Evolutionary conservation across 805 yeast genomes (phyloP).

Genomic region (Suhomyces sp.): DNA sequence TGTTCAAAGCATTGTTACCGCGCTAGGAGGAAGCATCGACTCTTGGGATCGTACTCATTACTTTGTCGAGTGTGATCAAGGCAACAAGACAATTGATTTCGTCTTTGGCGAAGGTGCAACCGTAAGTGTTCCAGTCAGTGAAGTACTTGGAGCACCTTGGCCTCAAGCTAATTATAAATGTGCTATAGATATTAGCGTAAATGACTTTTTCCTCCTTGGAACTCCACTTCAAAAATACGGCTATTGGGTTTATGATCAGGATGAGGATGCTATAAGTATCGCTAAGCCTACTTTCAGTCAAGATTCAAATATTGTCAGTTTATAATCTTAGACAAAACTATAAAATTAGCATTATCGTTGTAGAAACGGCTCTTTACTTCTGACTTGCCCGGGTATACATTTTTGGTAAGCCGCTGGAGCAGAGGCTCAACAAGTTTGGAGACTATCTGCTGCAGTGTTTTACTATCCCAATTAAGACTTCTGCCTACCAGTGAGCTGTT

Average conservation of each 20-base stretch:
- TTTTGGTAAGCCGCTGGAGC: too few species aligned
- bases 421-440: too few species aligned
- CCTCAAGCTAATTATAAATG: not conserved
- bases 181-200: not conserved
- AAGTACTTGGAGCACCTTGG: too few species aligned
- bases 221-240: not conserved
- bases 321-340: too few species aligned
- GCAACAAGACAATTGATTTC: conserved; percentile 3
- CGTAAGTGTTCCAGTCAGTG: conserved; percentile 4
- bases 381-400: too few species aligned
- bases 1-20: not conserved
- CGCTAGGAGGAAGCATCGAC: not conserved
- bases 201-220: not conserved
- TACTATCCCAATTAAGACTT: too few species aligned
- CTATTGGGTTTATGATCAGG: not conserved
- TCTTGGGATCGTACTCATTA: not conserved
- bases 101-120: conserved; percentile 4
- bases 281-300: not conserved
- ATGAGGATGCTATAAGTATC: not conserved
- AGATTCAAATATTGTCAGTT: too few species aligned
- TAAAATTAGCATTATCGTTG: too few species aligned
- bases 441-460: too few species aligned
- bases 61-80: conserved; percentile 2
- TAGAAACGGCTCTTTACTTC: too few species aligned
- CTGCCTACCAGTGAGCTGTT: too few species aligned